Percentiles rank a stretch among this genome's conserved stretches.
phyloP scores from a whole-genome alignment of 2,329 filamentous ascomycete species.

The Cyphellophora europaea region DNA sequence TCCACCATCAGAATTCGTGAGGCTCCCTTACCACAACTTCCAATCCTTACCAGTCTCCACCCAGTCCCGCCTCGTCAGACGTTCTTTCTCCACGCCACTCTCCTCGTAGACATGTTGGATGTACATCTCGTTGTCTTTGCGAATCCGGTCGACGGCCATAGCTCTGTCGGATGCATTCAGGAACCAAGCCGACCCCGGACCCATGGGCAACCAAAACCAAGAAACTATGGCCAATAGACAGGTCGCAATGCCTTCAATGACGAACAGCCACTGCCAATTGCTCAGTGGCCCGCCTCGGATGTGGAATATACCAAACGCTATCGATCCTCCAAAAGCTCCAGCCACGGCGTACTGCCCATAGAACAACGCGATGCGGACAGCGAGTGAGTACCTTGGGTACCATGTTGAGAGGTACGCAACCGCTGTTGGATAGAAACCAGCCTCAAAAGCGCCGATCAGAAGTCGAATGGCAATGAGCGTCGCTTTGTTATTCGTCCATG shows the following conservation, averaged over 20 bases:
- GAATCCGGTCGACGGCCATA: constrained; percentile 38
- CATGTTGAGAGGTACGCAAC: constrained; percentile 48
- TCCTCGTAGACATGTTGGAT: constrained; percentile 13
- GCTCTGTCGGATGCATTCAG: constrained; percentile 25
- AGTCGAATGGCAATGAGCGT: constrained; percentile 21
- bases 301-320: constrained; percentile 38
- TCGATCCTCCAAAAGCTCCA: constrained; percentile 33
- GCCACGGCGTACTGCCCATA: constrained; percentile 27
- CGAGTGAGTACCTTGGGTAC: constrained; percentile 35
- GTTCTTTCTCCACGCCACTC: constrained; percentile 15
- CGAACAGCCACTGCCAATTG: constrained; percentile 40
- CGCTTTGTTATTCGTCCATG: constrained; percentile 36
- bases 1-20: background rate
- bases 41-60: constrained; percentile 26
- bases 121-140: constrained; percentile 21
- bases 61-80: constrained; percentile 22
- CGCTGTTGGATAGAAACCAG: constrained; percentile 35
- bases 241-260: constrained; percentile 40
- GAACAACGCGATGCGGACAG: constrained; percentile 24
- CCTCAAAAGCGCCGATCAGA: constrained; percentile 24
- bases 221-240: constrained; percentile 37
- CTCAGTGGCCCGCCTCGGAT: constrained; percentile 29
- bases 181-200: constrained; percentile 36
- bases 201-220: constrained; percentile 40
- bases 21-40: constrained; percentile 24